phyloP scores from a whole-genome alignment of 164 flowering plant species.

The Sextonia rubra region DNA sequence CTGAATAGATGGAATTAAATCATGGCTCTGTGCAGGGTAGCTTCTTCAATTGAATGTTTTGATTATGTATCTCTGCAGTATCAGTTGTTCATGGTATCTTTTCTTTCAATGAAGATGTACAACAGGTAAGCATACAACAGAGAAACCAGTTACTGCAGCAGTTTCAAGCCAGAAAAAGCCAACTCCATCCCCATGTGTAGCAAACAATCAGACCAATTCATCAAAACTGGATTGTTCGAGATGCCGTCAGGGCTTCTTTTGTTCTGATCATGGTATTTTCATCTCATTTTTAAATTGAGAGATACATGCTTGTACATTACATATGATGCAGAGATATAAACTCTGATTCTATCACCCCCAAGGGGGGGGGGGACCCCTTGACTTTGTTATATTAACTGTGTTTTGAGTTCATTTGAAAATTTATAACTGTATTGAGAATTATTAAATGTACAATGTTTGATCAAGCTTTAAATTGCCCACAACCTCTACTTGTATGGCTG shows the following conservation, averaged over 20 bases:
- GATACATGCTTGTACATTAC: neutral
- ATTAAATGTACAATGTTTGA: too few relatives aligned
- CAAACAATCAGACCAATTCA: constrained; percentile 23
- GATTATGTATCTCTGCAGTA: neutral
- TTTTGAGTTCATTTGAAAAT: too few relatives aligned
- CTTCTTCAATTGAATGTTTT: neutral
- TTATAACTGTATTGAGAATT: too few relatives aligned
- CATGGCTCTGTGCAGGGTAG: neutral
- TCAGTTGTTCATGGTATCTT: constrained; percentile 17
- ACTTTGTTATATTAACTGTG: too few relatives aligned
- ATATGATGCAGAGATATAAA: neutral
- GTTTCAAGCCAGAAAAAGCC: constrained; percentile 31
- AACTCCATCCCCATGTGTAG: constrained; percentile 25
- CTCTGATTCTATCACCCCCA: neutral
- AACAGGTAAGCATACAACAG: constrained; percentile 89
- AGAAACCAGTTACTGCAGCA: constrained; percentile 67
- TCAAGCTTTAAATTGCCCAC: too few relatives aligned
- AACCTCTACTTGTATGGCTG: too few relatives aligned
- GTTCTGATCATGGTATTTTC: constrained; percentile 87
- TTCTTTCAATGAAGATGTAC: constrained; percentile 62
- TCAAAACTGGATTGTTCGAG: constrained; percentile 66
- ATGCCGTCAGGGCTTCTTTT: constrained; percentile 90
- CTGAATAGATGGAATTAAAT: neutral
- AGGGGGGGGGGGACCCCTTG: too few relatives aligned
- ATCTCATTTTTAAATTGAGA: neutral